Percentiles rank a stretch among this genome's conserved stretches.
Conservation (phyloP, 345 rosid species). For the Brassica cretica region DNA sequence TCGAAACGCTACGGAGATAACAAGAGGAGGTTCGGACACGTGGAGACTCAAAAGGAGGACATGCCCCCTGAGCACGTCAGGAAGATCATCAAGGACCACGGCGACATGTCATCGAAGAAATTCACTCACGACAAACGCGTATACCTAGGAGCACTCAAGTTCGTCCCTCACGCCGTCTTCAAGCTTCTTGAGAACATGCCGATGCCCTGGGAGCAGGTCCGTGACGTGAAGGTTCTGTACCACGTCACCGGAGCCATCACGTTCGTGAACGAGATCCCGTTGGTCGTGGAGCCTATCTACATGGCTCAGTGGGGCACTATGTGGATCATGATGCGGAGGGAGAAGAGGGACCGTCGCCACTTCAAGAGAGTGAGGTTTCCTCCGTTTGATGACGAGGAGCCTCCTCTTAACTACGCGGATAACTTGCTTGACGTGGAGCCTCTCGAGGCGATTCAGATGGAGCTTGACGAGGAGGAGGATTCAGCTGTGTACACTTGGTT, state of each 20-base stretch:
- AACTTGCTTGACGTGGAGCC: slow-evolving; percentile 98
- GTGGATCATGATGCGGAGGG: slow-evolving; percentile 99
- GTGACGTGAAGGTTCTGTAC: slow-evolving; percentile 91
- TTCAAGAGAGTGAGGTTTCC: slow-evolving; percentile 99
- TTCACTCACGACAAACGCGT: slow-evolving; percentile 96
- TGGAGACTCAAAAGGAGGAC: slow-evolving; percentile 98
- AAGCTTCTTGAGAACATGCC: slow-evolving; percentile 99
- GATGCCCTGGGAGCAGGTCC: slow-evolving; percentile 99
- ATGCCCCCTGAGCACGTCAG: slow-evolving; percentile 99
- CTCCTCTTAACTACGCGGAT: slow-evolving; percentile 97
- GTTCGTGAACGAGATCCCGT: slow-evolving; percentile 95
- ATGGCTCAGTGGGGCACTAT: slow-evolving; percentile 99
- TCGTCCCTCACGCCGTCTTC: slow-evolving; percentile 97
- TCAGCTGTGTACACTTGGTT: slow-evolving; percentile 97
- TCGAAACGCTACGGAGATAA: slow-evolving; percentile 81
- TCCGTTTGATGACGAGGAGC: slow-evolving; percentile 99
- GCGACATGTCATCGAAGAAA: slow-evolving; percentile 98
- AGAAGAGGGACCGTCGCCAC: slow-evolving; percentile 97
- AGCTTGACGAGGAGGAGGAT: slow-evolving; percentile 95
- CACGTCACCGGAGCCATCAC: slow-evolving; percentile 98
- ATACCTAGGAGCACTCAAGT: slow-evolving; percentile 96
- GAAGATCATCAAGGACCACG: slow-evolving; percentile 97
- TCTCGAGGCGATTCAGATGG: slow-evolving; percentile 89
- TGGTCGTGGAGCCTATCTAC: slow-evolving; percentile 99
- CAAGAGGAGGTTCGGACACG: slow-evolving; percentile 95